These are phyloP conservation scores for Clavariopsis aquatica DNA, from an alignment of 495 filamentous ascomycete species.

Conservation along the genomic window DNA sequence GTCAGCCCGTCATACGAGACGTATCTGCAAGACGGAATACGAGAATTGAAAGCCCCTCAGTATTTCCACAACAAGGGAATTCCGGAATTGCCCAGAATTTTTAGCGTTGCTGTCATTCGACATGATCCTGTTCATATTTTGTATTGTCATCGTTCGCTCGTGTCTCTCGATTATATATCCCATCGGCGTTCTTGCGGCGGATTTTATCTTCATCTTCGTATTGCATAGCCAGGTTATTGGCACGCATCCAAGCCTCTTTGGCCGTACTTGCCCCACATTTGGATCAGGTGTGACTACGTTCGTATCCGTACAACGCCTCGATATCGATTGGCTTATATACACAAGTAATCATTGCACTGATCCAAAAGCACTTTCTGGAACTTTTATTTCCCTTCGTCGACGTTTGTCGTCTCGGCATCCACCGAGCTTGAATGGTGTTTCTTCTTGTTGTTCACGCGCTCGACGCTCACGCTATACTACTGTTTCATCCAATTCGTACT, in stretches of 20 bases:
- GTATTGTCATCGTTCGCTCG: not conserved
- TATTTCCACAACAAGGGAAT: slow-evolving; percentile 85
- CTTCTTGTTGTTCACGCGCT: not conserved
- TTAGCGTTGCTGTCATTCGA: slow-evolving; percentile 46
- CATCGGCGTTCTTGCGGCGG: slow-evolving; percentile 13
- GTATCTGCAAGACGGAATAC: slow-evolving; percentile 89
- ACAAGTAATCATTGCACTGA: slow-evolving; percentile 22
- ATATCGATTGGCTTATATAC: slow-evolving; percentile 10
- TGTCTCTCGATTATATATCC: slow-evolving; percentile 15
- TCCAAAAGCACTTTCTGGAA: slow-evolving; percentile 19
- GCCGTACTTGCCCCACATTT: not conserved
- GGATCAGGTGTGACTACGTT: not conserved
- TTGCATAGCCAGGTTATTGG: slow-evolving; percentile 7
- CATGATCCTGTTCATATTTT: not conserved
- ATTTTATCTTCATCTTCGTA: not conserved
- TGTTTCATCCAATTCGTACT: not conserved
- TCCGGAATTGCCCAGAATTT: slow-evolving; percentile 99
- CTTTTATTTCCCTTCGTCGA: not conserved
- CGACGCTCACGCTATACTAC: not conserved
- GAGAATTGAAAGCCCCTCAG: slow-evolving; percentile 82
- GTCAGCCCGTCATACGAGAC: slow-evolving; percentile 87
- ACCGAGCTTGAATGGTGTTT: not conserved
- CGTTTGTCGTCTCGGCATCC: not conserved
- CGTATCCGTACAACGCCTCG: not conserved
- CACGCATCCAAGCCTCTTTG: slow-evolving; percentile 7